These are phyloP conservation scores for Mucor irregularis DNA, from an alignment of 371 early-diverging fungal genomes.

Conservation along the genomic window DNA sequence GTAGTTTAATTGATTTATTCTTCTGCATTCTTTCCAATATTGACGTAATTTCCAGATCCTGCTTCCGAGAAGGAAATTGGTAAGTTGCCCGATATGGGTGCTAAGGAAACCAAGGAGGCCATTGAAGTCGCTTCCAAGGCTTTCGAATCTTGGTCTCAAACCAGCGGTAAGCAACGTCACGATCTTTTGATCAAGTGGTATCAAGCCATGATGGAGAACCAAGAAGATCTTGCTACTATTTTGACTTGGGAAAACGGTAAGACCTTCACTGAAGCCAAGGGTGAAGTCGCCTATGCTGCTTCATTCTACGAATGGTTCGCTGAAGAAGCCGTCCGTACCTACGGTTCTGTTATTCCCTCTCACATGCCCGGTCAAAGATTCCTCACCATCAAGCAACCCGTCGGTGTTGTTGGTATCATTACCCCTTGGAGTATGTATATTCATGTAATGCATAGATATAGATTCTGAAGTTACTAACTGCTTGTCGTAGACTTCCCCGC, in stretches of 20 bases:
- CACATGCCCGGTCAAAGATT: slow-evolving; percentile 57
- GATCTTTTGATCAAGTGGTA: slow-evolving; percentile 69
- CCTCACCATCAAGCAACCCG: slow-evolving; percentile 77
- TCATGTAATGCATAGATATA: background rate
- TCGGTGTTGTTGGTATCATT: slow-evolving; percentile 85
- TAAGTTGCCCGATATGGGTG: slow-evolving; percentile 66
- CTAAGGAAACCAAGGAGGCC: slow-evolving; percentile 59
- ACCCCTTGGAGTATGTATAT: slow-evolving; percentile 89
- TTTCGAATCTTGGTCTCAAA: slow-evolving; percentile 63
- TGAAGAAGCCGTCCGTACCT: slow-evolving; percentile 80
- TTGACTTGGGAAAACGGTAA: slow-evolving; percentile 84
- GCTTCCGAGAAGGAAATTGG: slow-evolving; percentile 69
- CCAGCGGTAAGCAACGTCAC: slow-evolving; percentile 66
- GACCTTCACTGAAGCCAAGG: slow-evolving; percentile 53
- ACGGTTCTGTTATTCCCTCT: slow-evolving; percentile 82
- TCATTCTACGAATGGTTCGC: slow-evolving; percentile 86
- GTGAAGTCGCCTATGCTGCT: slow-evolving; percentile 82
- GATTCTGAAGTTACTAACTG: background rate
- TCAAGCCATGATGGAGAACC: slow-evolving; percentile 66
- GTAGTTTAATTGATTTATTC: background rate
- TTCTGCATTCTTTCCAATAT: background rate
- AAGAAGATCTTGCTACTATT: slow-evolving; percentile 75
- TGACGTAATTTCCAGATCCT: slow-evolving; percentile 54
- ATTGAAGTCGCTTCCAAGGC: slow-evolving; percentile 63
- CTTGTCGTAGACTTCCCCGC: slow-evolving; percentile 74